phyloP scores from a whole-genome alignment of 345 rosid species.

The Trapa bicornis region DNA sequence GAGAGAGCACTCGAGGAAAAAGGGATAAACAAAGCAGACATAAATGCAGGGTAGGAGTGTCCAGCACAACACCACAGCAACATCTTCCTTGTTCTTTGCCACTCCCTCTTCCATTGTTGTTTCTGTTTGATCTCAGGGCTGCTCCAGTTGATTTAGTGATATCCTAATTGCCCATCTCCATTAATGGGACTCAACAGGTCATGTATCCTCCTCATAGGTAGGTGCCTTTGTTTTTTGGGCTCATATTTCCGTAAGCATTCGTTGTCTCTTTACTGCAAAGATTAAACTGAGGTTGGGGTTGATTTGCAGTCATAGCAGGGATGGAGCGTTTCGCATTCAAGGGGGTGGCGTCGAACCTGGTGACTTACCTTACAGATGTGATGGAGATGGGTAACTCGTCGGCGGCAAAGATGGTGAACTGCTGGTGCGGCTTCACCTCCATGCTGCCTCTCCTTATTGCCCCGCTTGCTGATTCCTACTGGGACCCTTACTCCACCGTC shows the following conservation, averaged over 20 bases:
- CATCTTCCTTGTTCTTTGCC: no score
- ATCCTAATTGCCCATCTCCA: constrained; percentile 19
- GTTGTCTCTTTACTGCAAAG: no score
- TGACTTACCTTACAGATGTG: constrained; percentile 76
- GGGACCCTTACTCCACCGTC: constrained; percentile 72
- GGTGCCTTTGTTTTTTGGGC: no score
- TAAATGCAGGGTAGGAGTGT: neutral
- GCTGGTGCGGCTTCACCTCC: constrained; percentile 85
- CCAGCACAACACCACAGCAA: neutral
- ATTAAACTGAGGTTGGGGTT: neutral
- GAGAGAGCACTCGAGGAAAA: no score
- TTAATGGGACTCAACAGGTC: constrained; percentile 39
- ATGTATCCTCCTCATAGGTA: constrained; percentile 70
- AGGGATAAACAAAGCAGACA: no score
- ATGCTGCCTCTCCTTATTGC: constrained; percentile 74
- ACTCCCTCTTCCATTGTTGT: neutral
- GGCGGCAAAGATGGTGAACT: constrained; percentile 80
- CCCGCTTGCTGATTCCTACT: constrained; percentile 64
- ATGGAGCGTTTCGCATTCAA: constrained; percentile 94
- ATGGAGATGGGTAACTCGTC: constrained; percentile 73
- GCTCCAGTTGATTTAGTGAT: neutral
- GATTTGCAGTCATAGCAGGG: constrained; percentile 49
- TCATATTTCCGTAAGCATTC: no score
- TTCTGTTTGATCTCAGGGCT: neutral
- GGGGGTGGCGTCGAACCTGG: constrained; percentile 88